Base-by-base conservation (phyloP, 495 filamentous ascomycete species). In the Xylaria telfairii region DNA sequence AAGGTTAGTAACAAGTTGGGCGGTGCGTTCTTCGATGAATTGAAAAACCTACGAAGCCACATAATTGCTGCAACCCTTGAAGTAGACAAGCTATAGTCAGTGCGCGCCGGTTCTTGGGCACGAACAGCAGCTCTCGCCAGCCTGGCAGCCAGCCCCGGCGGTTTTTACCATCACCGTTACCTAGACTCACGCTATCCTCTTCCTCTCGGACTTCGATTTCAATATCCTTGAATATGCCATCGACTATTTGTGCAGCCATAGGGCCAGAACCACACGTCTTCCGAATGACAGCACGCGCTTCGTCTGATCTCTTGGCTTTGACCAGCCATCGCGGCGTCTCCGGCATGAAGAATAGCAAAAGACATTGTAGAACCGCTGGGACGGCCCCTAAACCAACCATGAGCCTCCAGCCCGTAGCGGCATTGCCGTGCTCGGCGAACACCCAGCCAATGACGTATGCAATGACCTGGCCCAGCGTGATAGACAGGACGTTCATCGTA, bases 291-390 rank as follows among this genome's bases (percentile, higher is more conserved):
- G 66, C 73, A 67, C 84, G 85, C 24, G 94, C 95, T 56, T 85
- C 87, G 17, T 80, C 78, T 17, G 83, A 85, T 67, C 83, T 80
- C 0, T 89, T 90, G 5, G 85, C 88, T 74, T 92, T 91, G 0
- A 95, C 89, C 56, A 97, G 84, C 93, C 93, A 97, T 28, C 95
- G 85, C 44, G 95, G 95, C 7, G 91, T 94, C 79, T 98, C 95
- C 0, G 94, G 93, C 85, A 97, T 87, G 49, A 87, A 76, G 3
- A 87, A 65, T 69, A 97, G 81, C 28, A 94, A 78, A 0, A 84
- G 73, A 44, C 88, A 86, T 77, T 97, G 94, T 9, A 93, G 67
- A 4, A 88, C 81, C 8, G 94, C 94, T 0, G 95, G 95, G 60
- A 90, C 65, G 32, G 91, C 93, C 3, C 95, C 95, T 12, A 98